A percentile compares a stretch with the other conserved stretches of the same genome.
Evolutionary conservation across 192 early-diverging fungal species (phyloP).

Genomic region (Neocallimastix lanati): DNA sequence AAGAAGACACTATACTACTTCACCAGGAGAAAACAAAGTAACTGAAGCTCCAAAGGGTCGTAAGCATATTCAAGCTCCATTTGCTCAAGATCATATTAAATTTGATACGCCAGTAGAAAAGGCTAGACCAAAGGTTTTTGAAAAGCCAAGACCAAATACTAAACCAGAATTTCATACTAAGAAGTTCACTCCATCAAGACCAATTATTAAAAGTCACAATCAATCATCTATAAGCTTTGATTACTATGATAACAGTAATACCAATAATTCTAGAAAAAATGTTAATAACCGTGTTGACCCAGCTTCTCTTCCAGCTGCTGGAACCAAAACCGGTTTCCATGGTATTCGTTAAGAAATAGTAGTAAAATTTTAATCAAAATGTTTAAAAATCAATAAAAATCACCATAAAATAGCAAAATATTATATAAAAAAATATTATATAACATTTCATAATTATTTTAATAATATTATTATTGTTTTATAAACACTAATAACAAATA

Average conservation of each 20-base stretch:
- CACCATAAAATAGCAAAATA: too few relatives aligned
- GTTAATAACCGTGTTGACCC: neutral
- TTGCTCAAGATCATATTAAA: neutral
- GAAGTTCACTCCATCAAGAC: neutral
- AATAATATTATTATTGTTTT: too few relatives aligned
- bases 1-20: neutral
- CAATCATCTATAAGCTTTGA: neutral
- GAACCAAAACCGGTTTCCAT: neutral
- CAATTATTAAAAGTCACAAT: neutral
- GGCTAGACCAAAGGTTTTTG: neutral
- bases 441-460: too few relatives aligned
- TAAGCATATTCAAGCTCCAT: neutral
- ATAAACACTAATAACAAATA: too few relatives aligned
- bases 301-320: neutral
- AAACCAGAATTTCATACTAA: neutral
- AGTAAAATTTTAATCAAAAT: too few relatives aligned
- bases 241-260: neutral
- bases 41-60: neutral
- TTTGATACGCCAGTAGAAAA: neutral
- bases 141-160: neutral
- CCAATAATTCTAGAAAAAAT: neutral
- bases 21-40: neutral
- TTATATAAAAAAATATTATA: too few relatives aligned
- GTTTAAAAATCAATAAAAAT: too few relatives aligned
- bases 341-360: neutral